These are phyloP conservation scores for Chenopodium quinoa DNA, from an alignment of 148 eudicot genomes.

Conservation along the genomic window DNA sequence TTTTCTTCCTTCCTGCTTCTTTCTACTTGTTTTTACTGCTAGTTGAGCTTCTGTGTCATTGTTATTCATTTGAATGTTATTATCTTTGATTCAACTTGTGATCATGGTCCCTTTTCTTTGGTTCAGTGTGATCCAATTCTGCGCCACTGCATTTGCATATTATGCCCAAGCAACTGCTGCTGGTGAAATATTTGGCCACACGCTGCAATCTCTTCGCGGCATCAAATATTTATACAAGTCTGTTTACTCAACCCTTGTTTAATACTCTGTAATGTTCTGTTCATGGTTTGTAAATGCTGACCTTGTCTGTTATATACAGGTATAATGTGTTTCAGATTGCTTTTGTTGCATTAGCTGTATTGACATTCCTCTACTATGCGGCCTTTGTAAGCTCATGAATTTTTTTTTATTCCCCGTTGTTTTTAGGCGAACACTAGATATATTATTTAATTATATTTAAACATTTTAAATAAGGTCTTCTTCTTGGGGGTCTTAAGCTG, in stretches of 20 bases:
- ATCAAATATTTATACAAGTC: constrained; percentile 96
- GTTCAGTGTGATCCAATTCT: constrained; percentile 93
- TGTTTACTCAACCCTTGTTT: constrained; percentile 26
- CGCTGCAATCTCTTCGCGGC: constrained; percentile 93
- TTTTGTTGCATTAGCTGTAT: constrained; percentile 65
- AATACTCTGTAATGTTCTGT: neutral
- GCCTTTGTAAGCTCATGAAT: constrained; percentile 64
- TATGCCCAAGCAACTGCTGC: constrained; percentile 99
- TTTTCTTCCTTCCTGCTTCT: neutral
- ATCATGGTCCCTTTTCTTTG: constrained; percentile 24
- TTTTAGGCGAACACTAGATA: neutral
- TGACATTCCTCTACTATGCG: constrained; percentile 82
- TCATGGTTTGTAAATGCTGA: constrained; percentile 17
- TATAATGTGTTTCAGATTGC: constrained; percentile 93
- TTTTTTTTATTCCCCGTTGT: neutral
- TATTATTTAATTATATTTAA: too few species aligned
- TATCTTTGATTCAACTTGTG: constrained; percentile 9
- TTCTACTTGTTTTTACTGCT: neutral
- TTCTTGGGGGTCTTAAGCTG: neutral
- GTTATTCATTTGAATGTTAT: neutral
- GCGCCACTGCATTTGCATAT: constrained; percentile 93
- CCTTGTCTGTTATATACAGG: constrained; percentile 41
- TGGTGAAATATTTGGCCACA: constrained; percentile 94
- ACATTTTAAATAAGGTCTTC: neutral
- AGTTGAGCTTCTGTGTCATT: neutral